Evolutionary conservation across 495 filamentous ascomycete species (phyloP).

Genomic region (Sporormia fimetaria): DNA sequence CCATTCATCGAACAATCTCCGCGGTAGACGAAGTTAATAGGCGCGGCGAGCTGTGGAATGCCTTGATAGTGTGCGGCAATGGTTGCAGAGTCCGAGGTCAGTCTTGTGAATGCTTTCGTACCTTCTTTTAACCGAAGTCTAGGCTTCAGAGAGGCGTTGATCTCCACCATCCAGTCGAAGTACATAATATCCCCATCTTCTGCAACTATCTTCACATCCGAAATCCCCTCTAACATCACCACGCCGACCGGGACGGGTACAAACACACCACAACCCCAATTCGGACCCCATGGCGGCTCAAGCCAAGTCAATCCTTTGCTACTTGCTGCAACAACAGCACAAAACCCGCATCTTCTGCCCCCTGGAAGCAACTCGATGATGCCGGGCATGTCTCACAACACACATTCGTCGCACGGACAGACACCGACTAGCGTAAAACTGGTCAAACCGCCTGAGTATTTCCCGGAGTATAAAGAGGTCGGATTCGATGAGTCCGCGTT

Average conservation of each 20-base stretch:
- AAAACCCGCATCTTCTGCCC: slow-evolving; percentile 38
- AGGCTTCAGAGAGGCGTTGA: slow-evolving; percentile 77
- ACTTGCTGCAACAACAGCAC: slow-evolving; percentile 72
- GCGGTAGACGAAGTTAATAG: slow-evolving; percentile 66
- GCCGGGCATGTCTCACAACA: slow-evolving; percentile 36
- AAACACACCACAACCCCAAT: slow-evolving; percentile 68
- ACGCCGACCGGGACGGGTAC: slow-evolving; percentile 85
- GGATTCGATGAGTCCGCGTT: slow-evolving; percentile 49
- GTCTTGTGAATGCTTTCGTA: slow-evolving; percentile 1
- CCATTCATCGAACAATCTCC: slow-evolving; percentile 70
- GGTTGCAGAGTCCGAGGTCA: slow-evolving; percentile 71
- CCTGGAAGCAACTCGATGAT: slow-evolving; percentile 28
- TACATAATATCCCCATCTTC: slow-evolving; percentile 82
- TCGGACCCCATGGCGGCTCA: slow-evolving; percentile 35
- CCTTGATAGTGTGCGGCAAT: slow-evolving; percentile 75
- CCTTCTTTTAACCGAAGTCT: not conserved
- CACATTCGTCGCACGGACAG: slow-evolving; percentile 72
- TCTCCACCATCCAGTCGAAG: slow-evolving; percentile 64
- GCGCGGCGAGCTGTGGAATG: slow-evolving; percentile 80
- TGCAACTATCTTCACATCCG: slow-evolving; percentile 91
- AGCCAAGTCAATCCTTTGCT: slow-evolving; percentile 78
- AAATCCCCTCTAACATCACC: slow-evolving; percentile 80
- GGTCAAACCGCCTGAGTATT: slow-evolving; percentile 70
- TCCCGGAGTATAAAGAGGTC: slow-evolving; percentile 85
- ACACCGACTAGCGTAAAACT: slow-evolving; percentile 79